These are phyloP conservation scores for Brassica balearica DNA, from an alignment of 441 rosid species.

Conservation along the genomic window DNA sequence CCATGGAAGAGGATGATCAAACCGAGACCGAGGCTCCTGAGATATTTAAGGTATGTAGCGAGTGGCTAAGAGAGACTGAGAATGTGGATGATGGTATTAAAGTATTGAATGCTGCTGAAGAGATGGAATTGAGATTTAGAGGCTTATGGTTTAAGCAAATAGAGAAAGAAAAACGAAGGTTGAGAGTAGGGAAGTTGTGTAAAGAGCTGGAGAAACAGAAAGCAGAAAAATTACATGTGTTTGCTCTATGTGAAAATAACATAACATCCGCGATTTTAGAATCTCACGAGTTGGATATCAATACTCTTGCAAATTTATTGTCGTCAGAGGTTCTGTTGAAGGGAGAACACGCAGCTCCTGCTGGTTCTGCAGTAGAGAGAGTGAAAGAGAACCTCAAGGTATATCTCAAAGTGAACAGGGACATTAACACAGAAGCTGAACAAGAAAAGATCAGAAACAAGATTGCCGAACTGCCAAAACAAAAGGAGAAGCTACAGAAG, in stretches of 20 bases:
- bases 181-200: conserved; percentile 25
- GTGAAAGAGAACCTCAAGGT: no score
- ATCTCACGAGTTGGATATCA: no score
- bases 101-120: conserved; percentile 39
- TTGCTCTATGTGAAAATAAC: no score
- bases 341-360: no score
- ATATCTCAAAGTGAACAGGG: no score
- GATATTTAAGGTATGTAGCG: conserved; percentile 47
- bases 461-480: conserved; percentile 33
- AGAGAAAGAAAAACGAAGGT: conserved; percentile 42
- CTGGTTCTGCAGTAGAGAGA: no score
- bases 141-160: conserved; percentile 46
- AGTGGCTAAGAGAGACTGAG: conserved; percentile 48
- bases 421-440: no score
- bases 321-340: no score
- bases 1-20: conserved; percentile 45
- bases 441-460: no score
- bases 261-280: no score
- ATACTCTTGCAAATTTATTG: no score
- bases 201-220: conserved; percentile 23
- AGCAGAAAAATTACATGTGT: no score
- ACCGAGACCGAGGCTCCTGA: conserved; percentile 47
- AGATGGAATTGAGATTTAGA: conserved; percentile 42
- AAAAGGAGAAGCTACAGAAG: conserved; percentile 78
- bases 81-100: conserved; percentile 41